Base-by-base conservation (phyloP, 2,329 filamentous ascomycete species). In the Phialophora tarda region DNA sequence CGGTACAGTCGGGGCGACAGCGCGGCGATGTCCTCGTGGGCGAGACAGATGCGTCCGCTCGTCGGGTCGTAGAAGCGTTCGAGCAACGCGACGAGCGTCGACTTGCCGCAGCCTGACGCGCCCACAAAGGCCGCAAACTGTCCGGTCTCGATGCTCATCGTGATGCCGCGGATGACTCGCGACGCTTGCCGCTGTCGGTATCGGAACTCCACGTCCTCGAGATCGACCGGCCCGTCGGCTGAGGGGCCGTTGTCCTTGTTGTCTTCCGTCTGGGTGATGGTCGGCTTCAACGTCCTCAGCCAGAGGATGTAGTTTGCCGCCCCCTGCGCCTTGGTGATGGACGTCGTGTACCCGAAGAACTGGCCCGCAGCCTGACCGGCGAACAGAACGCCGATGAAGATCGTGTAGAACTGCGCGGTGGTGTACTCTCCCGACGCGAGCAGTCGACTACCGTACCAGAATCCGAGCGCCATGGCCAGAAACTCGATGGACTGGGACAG, bases 21-120 rank as follows among this genome's bases (percentile, higher is more conserved):
- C 0, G 81, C 75, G 0, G 80, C 76, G 51, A 93, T 86, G 71
- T 89, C 83, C 59, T 81, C 80, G 4, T 83, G 86, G 74, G 91
- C 88, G 74, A 87, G 85, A 0, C 88, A 79, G 62, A 95, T 88
- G 4, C 81, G 79, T 5, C 92, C 92, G 11, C 82, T 80, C 17
- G 85, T 80, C 0, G 88, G 78, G 48, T 91, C 86, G 75, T 94
- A 94, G 77, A 93, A 93, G 7, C 88, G 79, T 70, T 86, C 82
- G 8, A 87, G 78, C 2, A 87, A 78, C 1, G 79, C 79, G 41
- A 94, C 85, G 51, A 91, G 87, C 17, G 87, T 91, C 0, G 88
- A 90, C 79, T 93, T 81, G 1, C 86, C 86, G 63, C 84, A 86
- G 4, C 86, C 85, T 0, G 82, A 86, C 1, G 84, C 80, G 4